Evolutionary conservation across 2,329 filamentous ascomycete species (phyloP), one percentile per base, ranked within the genome.

Genomic region (Cordyceps cateniannulata): DNA sequence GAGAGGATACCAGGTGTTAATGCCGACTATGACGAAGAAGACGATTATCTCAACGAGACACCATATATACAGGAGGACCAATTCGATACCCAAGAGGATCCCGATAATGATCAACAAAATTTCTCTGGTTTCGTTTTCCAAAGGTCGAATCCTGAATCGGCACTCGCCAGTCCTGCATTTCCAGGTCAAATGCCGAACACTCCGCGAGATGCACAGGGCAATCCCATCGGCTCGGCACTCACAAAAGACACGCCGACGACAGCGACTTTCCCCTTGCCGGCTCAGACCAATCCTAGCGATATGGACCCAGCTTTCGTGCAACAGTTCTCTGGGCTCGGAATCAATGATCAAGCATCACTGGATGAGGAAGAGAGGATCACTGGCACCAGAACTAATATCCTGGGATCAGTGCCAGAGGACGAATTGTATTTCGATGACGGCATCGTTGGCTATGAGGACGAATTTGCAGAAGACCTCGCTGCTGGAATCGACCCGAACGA

Each of bases 401-500:
- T 38, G 16, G 44, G 29, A 14, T 18, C 27, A 6, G 27, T 54
- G 22, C 29, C 22, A 55, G 38, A 20, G 38, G 85, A 88, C 65
- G 87, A 90, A 64, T 75, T 90, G 32, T 90, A 90, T 69, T 91
- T 87, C 67, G 85, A 89, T 64, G 85, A 85, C 67, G 86, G 85
- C 2, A 72, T 85, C 65, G 78, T 81, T 16, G 79, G 61, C 72
- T 83, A 67, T 59, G 75, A 77, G 45, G 69, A 71, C 22, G 75
- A 76, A 57, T 80, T 82, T 66, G 76, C 78, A 8, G 77, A 76
- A 61, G 76, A 78, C 54, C 75, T 79, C 3, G 77, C 72, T 27
- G 69, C 67, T 4, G 66, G 67, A 47, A 69, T 69, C 14, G 70
- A 81, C 62, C 79, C 78, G 20, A 82, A 87, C 29, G 78, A 78